phyloP scores from a whole-genome alignment of 768 basidiomycete genomes.

The Panellus pusillus region DNA sequence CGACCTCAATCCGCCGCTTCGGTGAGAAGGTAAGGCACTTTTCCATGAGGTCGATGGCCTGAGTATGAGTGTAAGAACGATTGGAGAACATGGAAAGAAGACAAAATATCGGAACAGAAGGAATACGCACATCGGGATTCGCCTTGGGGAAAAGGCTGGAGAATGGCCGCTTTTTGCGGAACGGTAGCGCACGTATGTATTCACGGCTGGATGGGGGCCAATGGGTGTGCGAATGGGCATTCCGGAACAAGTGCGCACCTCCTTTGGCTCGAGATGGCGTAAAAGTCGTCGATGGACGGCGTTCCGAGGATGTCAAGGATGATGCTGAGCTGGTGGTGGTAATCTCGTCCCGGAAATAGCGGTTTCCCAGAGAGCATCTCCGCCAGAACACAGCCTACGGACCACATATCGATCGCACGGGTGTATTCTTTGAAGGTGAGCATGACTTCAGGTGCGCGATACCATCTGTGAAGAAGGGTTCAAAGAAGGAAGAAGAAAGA shows the following conservation, averaged over 20 bases:
- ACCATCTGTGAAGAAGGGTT: constrained; percentile 46
- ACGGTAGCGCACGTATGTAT: constrained; percentile 86
- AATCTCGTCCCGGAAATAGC: constrained; percentile 93
- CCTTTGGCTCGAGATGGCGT: constrained; percentile 80
- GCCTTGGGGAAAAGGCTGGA: constrained; percentile 71
- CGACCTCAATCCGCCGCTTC: constrained; percentile 83
- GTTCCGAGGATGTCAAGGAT: constrained; percentile 96
- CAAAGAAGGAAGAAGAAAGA: no score
- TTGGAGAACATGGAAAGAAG: no score
- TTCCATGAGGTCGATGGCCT: no score
- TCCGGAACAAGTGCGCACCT: constrained; percentile 16
- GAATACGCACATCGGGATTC: constrained; percentile 51
- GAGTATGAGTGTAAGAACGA: not conserved
- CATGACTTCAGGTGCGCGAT: constrained; percentile 99
- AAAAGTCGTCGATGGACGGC: constrained; percentile 89
- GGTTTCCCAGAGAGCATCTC: constrained; percentile 94
- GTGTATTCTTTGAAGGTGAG: constrained; percentile 98
- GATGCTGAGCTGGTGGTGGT: constrained; percentile 90
- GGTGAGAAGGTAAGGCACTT: constrained; percentile 80
- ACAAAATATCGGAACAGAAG: constrained; percentile 33
- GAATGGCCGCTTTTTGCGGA: constrained; percentile 78
- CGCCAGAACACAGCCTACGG: constrained; percentile 82
- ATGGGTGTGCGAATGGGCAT: not conserved
- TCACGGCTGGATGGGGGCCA: constrained; percentile 44
- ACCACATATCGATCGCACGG: constrained; percentile 84